These are phyloP conservation scores for Suillus bovinus DNA, from an alignment of 768 basidiomycete genomes.

Conservation along the genomic window DNA sequence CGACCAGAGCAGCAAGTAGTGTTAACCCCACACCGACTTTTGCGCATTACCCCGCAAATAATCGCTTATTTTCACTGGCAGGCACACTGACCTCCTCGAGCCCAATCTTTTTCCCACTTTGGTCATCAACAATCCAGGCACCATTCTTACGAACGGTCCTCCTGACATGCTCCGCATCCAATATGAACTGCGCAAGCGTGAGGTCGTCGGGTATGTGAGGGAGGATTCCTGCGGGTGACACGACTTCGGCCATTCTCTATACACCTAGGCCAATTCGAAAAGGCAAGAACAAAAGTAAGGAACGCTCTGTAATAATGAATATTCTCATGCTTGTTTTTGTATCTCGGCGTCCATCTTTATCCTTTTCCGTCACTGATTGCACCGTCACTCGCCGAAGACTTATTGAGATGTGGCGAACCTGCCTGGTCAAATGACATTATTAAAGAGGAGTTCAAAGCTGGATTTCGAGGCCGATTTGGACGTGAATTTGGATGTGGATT, in stretches of 20 bases:
- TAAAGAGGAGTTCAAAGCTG: no score
- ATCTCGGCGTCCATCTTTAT: background rate
- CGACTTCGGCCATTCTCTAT: conserved; percentile 28
- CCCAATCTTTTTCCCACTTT: conserved; percentile 34
- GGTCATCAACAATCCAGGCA: conserved; percentile 45
- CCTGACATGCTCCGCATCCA: conserved; percentile 35
- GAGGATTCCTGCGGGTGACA: conserved; percentile 28
- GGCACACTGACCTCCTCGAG: conserved; percentile 36
- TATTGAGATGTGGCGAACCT: background rate
- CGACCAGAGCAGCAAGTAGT: background rate
- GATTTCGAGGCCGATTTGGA: no score
- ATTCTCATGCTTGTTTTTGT: background rate
- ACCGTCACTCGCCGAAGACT: background rate
- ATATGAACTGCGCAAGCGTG: conserved; percentile 38
- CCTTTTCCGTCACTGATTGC: background rate
- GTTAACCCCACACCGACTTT: background rate
- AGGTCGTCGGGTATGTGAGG: conserved; percentile 40
- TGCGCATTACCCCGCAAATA: background rate
- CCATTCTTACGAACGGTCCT: conserved; percentile 26
- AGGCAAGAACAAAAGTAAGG: background rate
- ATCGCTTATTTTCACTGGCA: background rate
- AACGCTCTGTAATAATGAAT: background rate
- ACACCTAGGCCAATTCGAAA: background rate
- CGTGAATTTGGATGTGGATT: no score
- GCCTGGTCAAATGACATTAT: background rate